phyloP scores from a whole-genome alignment of 495 filamentous ascomycete genomes.

The Annulohypoxylon bovei region DNA sequence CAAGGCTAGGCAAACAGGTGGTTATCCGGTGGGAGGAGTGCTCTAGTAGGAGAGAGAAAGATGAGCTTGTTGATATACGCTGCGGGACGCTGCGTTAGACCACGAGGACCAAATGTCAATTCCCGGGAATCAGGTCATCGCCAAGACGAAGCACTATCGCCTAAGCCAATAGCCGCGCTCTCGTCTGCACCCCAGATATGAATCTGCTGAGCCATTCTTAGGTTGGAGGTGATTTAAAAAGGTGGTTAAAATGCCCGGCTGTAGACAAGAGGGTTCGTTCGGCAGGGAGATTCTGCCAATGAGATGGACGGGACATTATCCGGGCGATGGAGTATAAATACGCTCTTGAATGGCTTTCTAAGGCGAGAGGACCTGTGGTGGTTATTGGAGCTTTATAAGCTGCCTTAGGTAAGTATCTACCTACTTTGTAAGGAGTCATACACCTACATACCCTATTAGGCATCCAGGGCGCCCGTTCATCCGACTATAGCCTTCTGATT shows the following conservation, averaged over 20 bases:
- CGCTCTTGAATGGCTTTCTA: not conserved
- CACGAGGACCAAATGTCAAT: slow-evolving; percentile 21
- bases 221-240: slow-evolving; percentile 8
- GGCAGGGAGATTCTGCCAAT: slow-evolving; percentile 27
- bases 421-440: too few relatives aligned
- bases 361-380: not conserved
- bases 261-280: slow-evolving; percentile 13
- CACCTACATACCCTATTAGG: not conserved
- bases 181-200: slow-evolving; percentile 32
- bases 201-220: slow-evolving; percentile 14
- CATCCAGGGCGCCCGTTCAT: slow-evolving; percentile 23
- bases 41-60: not conserved
- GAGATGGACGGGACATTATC: slow-evolving; percentile 23
- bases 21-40: slow-evolving; percentile 22
- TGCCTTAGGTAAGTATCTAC: too few relatives aligned
- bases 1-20: too few relatives aligned
- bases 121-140: slow-evolving; percentile 28
- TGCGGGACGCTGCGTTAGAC: not conserved
- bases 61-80: slow-evolving; percentile 19
- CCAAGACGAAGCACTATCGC: slow-evolving; percentile 26
- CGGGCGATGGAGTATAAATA: slow-evolving; percentile 24
- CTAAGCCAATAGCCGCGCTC: slow-evolving; percentile 14
- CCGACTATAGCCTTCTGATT: slow-evolving; percentile 3
- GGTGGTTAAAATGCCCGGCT: slow-evolving; percentile 39
- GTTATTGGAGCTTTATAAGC: not conserved